phyloP scores from a whole-genome alignment of 345 rosid genomes.

The Lumnitzera littorea region DNA sequence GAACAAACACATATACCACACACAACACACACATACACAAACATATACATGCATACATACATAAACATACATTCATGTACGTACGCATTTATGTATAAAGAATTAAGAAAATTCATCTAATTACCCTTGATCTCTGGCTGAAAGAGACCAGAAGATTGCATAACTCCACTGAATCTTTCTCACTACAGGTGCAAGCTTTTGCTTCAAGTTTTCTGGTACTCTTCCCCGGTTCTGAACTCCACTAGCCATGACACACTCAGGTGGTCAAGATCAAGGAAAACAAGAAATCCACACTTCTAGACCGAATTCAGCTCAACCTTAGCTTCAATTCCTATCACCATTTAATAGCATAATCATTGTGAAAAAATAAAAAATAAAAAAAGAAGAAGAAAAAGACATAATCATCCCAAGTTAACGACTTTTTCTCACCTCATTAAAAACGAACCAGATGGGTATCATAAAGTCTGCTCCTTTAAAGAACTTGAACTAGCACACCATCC shows the following conservation, averaged over 20 bases:
- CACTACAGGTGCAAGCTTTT: slow-evolving; percentile 76
- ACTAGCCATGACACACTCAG: slow-evolving; percentile 22
- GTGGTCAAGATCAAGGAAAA: not conserved
- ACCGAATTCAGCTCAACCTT: too few relatives aligned
- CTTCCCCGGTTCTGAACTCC: slow-evolving; percentile 24
- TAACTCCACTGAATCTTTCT: slow-evolving; percentile 87
- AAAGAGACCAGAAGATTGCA: slow-evolving; percentile 87
- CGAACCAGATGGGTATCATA: too few relatives aligned
- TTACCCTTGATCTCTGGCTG: slow-evolving; percentile 77
- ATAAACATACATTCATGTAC: not conserved
- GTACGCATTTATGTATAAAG: not conserved
- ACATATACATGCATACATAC: not conserved
- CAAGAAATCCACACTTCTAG: not conserved
- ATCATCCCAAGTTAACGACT: too few relatives aligned
- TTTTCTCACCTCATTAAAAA: too few relatives aligned
- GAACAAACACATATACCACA: too few relatives aligned
- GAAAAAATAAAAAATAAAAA: too few relatives aligned
- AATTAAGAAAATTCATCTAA: not conserved
- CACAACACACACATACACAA: too few relatives aligned
- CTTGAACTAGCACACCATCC: too few relatives aligned
- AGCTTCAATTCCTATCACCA: too few relatives aligned
- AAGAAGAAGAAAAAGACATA: too few relatives aligned
- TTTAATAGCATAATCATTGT: too few relatives aligned
- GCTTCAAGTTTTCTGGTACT: slow-evolving; percentile 51
- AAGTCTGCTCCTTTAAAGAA: too few relatives aligned